A percentile compares a stretch with the other conserved stretches of the same genome.
Evolutionary conservation across 371 early-diverging fungal species (phyloP).

Genomic region (Phascolomyces articulosus): DNA sequence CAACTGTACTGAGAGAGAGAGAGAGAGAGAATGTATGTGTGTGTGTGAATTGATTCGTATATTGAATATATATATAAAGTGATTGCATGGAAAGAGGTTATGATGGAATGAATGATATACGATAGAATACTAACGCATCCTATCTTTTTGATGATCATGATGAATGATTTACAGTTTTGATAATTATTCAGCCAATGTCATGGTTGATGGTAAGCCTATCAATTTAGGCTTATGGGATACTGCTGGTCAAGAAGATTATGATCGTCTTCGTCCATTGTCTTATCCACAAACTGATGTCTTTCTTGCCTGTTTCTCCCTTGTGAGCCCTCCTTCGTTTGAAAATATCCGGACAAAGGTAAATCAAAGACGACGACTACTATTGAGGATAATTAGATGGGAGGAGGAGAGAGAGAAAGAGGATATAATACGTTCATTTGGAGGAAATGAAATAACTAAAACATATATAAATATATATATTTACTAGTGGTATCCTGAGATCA

Average conservation of each 20-base stretch:
- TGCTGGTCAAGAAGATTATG: constrained; percentile 99
- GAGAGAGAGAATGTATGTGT: no score
- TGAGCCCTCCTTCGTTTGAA: constrained; percentile 75
- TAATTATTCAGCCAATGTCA: constrained; percentile 82
- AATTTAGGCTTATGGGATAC: constrained; percentile 93
- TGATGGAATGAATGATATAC: neutral
- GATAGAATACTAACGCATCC: neutral
- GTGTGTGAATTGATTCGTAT: no score
- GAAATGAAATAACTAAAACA: neutral
- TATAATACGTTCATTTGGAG: neutral
- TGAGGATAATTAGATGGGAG: neutral
- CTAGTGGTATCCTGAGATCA: constrained; percentile 95
- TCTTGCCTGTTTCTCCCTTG: constrained; percentile 84
- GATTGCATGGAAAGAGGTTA: no score
- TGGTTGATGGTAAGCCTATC: constrained; percentile 80
- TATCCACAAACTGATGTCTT: constrained; percentile 91
- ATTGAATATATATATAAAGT: no score
- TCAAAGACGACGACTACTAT: neutral
- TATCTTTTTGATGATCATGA: neutral
- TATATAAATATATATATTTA: no score
- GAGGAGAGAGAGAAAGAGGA: neutral
- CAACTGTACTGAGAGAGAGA: no score
- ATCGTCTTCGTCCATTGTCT: constrained; percentile 91
- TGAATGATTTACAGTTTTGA: constrained; percentile 58
- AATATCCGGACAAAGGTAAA: constrained; percentile 77